phyloP scores from a whole-genome alignment of 2,329 filamentous ascomycete species.

The Hypoxylon sp. region DNA sequence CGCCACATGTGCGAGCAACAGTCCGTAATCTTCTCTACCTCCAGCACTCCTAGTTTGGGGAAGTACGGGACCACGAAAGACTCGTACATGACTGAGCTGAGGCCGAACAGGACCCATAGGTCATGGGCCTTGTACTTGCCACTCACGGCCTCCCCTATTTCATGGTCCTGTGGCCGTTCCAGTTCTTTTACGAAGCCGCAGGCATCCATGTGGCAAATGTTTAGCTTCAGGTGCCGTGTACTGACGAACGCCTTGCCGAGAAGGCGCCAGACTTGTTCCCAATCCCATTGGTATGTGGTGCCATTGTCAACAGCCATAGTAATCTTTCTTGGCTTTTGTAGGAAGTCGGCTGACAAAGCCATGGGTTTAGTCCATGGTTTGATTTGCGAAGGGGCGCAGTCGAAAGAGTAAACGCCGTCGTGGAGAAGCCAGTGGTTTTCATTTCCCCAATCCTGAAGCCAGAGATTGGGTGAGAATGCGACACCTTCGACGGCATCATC shows the following conservation, averaged over 20 bases:
- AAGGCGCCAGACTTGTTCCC: conserved; percentile 14
- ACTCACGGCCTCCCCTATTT: neutral
- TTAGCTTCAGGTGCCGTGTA: neutral
- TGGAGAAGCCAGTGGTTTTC: conserved; percentile 7
- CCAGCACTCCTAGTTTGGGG: neutral
- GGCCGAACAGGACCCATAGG: neutral
- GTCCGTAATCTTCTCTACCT: neutral
- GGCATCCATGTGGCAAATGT: conserved; percentile 11
- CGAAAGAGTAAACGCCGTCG: conserved; percentile 11
- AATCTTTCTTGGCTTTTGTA: conserved; percentile 10
- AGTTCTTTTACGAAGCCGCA: neutral
- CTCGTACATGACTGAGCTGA: neutral
- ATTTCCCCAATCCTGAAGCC: neutral
- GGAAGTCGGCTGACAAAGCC: conserved; percentile 6
- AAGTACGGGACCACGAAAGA: neutral
- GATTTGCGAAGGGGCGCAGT: neutral
- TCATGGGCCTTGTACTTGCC: neutral
- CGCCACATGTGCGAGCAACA: neutral
- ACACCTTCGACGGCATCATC: neutral
- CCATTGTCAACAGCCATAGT: conserved; percentile 1
- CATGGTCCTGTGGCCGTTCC: neutral
- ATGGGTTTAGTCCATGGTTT: conserved; percentile 6
- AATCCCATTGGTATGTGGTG: neutral
- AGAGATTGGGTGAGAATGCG: neutral
- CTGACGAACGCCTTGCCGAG: conserved; percentile 12